These are phyloP conservation scores for Astrocystis sublimbata DNA, from an alignment of 495 filamentous ascomycete species.

Conservation along the genomic window DNA sequence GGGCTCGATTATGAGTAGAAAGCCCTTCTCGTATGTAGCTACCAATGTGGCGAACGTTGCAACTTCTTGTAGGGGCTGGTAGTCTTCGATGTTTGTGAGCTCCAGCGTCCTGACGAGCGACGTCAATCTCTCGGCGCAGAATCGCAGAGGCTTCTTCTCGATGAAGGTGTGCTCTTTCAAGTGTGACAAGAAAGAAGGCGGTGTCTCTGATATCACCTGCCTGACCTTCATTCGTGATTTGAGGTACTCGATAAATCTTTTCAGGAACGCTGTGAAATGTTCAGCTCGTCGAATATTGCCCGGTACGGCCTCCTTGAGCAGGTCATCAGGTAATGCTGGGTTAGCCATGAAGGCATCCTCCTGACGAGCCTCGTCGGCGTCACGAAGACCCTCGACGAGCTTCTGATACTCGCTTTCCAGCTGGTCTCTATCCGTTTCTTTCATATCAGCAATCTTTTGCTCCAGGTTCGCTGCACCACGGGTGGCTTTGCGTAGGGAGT, in stretches of 20 bases:
- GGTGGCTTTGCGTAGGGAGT: constrained; percentile 84
- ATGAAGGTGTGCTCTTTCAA: constrained; percentile 96
- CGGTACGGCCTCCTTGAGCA: constrained; percentile 90
- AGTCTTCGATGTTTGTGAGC: constrained; percentile 96
- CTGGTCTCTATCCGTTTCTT: constrained; percentile 85
- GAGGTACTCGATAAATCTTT: constrained; percentile 96
- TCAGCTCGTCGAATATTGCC: constrained; percentile 96
- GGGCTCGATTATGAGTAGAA: constrained; percentile 92
- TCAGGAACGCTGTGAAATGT: constrained; percentile 93
- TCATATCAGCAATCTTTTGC: constrained; percentile 88
- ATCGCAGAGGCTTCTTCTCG: constrained; percentile 91
- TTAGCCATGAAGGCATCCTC: constrained; percentile 98
- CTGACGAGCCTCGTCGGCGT: constrained; percentile 81
- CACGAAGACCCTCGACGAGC: constrained; percentile 87
- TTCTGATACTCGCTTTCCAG: constrained; percentile 94
- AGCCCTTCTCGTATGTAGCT: constrained; percentile 96
- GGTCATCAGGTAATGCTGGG: constrained; percentile 79
- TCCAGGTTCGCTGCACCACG: constrained; percentile 89
- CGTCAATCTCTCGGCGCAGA: constrained; percentile 92
- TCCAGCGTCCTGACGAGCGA: constrained; percentile 95
- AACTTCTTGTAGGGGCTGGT: constrained; percentile 94
- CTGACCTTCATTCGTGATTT: constrained; percentile 98
- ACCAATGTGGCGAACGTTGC: constrained; percentile 98
- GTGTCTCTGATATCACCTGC: constrained; percentile 95
- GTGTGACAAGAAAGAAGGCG: constrained; percentile 89